Conservation (phyloP, 768 basidiomycete species). For the Suillus cothurnatus region DNA sequence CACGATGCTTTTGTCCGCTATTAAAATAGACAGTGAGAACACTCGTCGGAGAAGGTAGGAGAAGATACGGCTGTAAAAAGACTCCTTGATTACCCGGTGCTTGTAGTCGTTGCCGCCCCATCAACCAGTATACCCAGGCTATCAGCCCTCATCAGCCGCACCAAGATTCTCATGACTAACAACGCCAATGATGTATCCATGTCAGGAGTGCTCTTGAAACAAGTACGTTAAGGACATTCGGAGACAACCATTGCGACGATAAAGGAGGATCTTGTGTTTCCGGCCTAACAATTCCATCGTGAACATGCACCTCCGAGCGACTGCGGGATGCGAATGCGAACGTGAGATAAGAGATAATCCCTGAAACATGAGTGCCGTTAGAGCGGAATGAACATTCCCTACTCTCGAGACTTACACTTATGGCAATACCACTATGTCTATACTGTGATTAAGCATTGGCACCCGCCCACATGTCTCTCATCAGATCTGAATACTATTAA, state of each 20-base stretch:
- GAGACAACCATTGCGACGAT: conserved; percentile 14
- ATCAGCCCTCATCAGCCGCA: conserved; percentile 18
- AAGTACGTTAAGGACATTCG: conserved; percentile 9
- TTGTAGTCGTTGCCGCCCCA: conserved; percentile 23
- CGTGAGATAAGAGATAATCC: conserved; percentile 8
- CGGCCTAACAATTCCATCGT: conserved; percentile 14
- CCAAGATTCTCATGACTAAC: conserved; percentile 23
- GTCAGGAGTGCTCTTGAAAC: conserved; percentile 10
- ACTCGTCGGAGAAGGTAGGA: conserved; percentile 13
- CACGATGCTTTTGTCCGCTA: conserved; percentile 6
- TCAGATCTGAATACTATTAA: conserved; percentile 1
- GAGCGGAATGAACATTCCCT: neutral
- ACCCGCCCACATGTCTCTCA: neutral
- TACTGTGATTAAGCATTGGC: neutral
- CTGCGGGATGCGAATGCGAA: neutral
- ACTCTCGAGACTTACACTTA: neutral
- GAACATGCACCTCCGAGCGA: conserved; percentile 8
- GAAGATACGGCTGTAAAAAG: conserved; percentile 10
- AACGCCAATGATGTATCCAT: conserved; percentile 13
- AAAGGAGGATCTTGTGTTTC: conserved; percentile 20
- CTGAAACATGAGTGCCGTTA: conserved; percentile 2
- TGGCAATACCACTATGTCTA: neutral
- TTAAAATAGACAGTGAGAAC: conserved; percentile 32
- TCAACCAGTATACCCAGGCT: neutral
- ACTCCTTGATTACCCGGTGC: conserved; percentile 19